Conservation (phyloP, 768 basidiomycete genomes). For the Trametes cubensis region DNA sequence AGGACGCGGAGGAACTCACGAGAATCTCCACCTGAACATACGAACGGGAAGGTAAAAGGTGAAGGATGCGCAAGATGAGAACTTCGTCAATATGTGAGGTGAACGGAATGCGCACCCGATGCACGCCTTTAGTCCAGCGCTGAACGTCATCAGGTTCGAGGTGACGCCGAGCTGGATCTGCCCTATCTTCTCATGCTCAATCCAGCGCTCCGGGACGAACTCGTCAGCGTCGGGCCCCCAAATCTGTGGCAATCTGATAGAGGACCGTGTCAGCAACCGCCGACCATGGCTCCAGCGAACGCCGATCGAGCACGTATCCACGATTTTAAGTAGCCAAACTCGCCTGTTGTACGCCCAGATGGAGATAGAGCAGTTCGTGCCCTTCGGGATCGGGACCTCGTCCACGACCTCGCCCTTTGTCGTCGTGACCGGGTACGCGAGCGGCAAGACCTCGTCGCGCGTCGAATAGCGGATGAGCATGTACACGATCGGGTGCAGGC, state of each 20-base stretch:
- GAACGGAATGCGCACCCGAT: slow-evolving; percentile 17
- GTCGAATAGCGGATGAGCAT: slow-evolving; percentile 22
- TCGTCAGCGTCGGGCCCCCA: slow-evolving; percentile 38
- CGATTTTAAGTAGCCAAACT: slow-evolving; percentile 16
- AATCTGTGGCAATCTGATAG: slow-evolving; percentile 27
- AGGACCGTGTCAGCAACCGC: neutral
- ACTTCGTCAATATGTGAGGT: no score
- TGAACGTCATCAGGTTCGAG: slow-evolving; percentile 23
- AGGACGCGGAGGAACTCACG: slow-evolving; percentile 28
- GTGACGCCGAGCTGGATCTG: slow-evolving; percentile 24
- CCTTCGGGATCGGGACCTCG: slow-evolving; percentile 34
- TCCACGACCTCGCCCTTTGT: slow-evolving; percentile 23
- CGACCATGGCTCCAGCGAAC: no score
- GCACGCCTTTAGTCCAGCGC: slow-evolving; percentile 26
- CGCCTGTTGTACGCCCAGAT: slow-evolving; percentile 39
- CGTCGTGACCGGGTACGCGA: slow-evolving; percentile 17
- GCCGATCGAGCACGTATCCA: no score
- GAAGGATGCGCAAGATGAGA: no score
- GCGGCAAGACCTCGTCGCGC: slow-evolving; percentile 30
- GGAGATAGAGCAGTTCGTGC: slow-evolving; percentile 28
- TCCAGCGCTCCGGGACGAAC: slow-evolving; percentile 35
- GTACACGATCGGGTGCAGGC: slow-evolving; percentile 28
- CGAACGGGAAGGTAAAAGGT: neutral
- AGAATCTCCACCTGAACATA: slow-evolving; percentile 33
- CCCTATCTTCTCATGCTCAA: slow-evolving; percentile 23